Evolutionary conservation across 2,329 filamentous ascomycete genomes (phyloP).

Genomic region (Canariomyces notabilis): DNA sequence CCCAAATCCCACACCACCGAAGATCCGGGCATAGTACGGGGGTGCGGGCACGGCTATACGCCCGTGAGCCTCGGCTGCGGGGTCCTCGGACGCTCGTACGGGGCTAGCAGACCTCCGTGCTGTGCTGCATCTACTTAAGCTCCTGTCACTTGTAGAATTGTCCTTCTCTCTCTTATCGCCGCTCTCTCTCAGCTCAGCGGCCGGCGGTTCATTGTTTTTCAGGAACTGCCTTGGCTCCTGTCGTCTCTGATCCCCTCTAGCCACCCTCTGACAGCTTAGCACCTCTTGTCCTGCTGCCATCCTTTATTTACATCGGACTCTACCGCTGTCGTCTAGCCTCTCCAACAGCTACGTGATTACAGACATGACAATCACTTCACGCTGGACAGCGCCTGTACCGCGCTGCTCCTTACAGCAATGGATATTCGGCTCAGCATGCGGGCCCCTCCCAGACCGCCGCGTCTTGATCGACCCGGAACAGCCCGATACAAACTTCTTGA

Average conservation of each 20-base stretch:
- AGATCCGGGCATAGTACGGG: background rate
- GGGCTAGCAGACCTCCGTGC: background rate
- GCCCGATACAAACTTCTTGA: constrained; percentile 63
- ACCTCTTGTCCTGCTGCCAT: too few species aligned
- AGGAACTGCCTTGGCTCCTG: too few species aligned
- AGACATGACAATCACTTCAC: constrained; percentile 44
- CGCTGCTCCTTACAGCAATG: constrained; percentile 50
- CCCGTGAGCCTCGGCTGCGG: background rate
- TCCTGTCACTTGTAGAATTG: too few species aligned
- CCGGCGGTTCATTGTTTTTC: too few species aligned
- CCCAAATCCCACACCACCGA: background rate
- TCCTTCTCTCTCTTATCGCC: too few species aligned
- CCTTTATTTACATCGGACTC: background rate
- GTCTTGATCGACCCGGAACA: constrained; percentile 60
- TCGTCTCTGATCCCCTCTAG: too few species aligned
- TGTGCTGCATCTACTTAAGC: background rate
- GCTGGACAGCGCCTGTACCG: constrained; percentile 42
- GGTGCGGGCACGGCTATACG: too few species aligned
- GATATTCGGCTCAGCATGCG: constrained; percentile 48
- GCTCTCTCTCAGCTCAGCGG: too few species aligned
- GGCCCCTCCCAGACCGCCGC: constrained; percentile 38
- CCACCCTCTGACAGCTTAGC: too few species aligned
- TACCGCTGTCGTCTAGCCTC: too few species aligned
- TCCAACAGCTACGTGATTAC: background rate
- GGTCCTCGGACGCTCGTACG: background rate